Evolutionary conservation across 805 yeast species (phyloP), one percentile per base, ranked within the genome.

Genomic region (Clavispora asparagi): DNA sequence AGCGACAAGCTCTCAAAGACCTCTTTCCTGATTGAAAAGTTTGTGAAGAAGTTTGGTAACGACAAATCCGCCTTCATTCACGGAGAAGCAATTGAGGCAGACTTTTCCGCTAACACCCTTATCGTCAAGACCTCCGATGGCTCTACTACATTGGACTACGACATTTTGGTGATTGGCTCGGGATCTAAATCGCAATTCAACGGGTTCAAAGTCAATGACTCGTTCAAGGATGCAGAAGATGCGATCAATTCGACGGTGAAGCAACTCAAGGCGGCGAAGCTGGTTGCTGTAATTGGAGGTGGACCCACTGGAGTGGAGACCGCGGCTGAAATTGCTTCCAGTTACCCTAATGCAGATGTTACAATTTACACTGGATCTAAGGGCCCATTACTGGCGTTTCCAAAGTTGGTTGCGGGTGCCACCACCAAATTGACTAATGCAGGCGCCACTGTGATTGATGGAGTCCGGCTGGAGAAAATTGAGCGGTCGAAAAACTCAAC

Each of bases 261-360:
- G 10, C 35, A 50, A 27, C 45, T 65, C 19, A 50, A 53, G 38
- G 11, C 44, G 3, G 64, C 72, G 8, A 51, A 56, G 26, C 43
- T 54, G 9, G 61, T 70, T 16, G 74, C 72, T 1, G 51, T 71
- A 6, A 39, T 71, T n/a, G 76, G 73, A 4, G 73, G 67, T 16
- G 73, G 72, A n/a, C 47, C 63, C 17, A 63, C 72, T 13, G 73
- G 72, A 5, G 71, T 68, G 10, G 75, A 71, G 47, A 39, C 57
- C 11, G 65, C 71, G 7, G 72, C 70, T 10, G 76, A 70, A 44
- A 53, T 70, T 29, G 72, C 63, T 3, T 46, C 30, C 16, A 43
- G 36, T 12, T 59, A 43, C 39, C 42, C 43, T 6, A 40, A 44
- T 13, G 54, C 58, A 29, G 38, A 56, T 10, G 63, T 67, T 17